Evolutionary conservation across 2,329 filamentous ascomycete species (phyloP).

Genomic region (Chrysoporthe puriensis): DNA sequence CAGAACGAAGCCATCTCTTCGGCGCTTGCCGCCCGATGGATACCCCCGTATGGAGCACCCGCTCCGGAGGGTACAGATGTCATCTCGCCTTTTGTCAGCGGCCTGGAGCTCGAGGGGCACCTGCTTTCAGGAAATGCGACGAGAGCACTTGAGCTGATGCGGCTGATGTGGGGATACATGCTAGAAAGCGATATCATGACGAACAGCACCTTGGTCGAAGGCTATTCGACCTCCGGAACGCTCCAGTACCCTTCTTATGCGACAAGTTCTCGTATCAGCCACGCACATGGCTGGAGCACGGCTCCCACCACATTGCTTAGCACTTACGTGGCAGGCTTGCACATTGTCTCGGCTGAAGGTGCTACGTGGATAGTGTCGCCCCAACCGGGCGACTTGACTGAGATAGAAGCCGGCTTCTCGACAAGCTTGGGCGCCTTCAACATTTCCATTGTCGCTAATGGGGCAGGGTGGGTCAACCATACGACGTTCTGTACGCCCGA

Average conservation of each 20-base stretch:
- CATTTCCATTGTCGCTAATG: conserved; percentile 4
- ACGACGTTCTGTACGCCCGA: not conserved
- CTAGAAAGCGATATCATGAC: conserved; percentile 21
- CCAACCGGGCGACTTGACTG: conserved; percentile 7
- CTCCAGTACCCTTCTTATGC: conserved; percentile 16
- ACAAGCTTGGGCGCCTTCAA: conserved; percentile 10
- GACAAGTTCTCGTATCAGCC: conserved; percentile 11
- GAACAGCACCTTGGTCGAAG: conserved; percentile 24
- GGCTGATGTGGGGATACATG: conserved; percentile 21
- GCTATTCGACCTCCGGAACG: conserved; percentile 20
- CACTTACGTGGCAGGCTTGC: conserved; percentile 15
- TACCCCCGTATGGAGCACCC: conserved; percentile 17
- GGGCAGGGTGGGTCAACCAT: not conserved
- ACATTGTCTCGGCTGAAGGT: conserved; percentile 14
- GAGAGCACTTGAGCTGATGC: conserved; percentile 15
- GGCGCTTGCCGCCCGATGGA: conserved; percentile 18
- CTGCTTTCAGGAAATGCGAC: conserved; percentile 14
- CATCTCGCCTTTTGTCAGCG: conserved; percentile 25
- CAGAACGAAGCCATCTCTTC: conserved; percentile 10
- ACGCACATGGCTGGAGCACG: conserved; percentile 23
- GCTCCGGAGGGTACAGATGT: conserved; percentile 18
- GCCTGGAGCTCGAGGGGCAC: conserved; percentile 19
- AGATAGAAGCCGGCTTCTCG: not conserved
- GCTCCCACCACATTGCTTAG: conserved; percentile 16
- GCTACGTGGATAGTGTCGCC: conserved; percentile 17